These are phyloP conservation scores for Puccinia polysora DNA, from an alignment of 1,284 basidiomycete species.

Conservation along the genomic window DNA sequence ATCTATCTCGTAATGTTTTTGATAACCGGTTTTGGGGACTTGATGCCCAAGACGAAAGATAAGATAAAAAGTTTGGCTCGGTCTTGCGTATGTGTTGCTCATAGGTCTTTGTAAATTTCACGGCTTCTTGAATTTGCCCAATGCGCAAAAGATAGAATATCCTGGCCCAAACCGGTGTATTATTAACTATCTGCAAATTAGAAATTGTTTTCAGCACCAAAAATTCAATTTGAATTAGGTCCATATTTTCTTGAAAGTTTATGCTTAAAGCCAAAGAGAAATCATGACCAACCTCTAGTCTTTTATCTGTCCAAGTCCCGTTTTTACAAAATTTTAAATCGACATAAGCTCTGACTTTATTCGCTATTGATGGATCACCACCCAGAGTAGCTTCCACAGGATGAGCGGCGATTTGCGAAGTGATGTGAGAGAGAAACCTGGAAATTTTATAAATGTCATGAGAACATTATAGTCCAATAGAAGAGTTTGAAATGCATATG, in stretches of 20 bases:
- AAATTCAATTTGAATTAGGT: neutral
- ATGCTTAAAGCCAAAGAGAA: neutral
- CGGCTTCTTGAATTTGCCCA: conserved; percentile 74
- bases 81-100: conserved; percentile 71
- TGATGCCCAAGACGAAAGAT: conserved; percentile 81
- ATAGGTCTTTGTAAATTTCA: conserved; percentile 68
- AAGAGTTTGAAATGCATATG: conserved; percentile 17
- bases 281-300: conserved; percentile 71
- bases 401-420: conserved; percentile 74
- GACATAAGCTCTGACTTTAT: conserved; percentile 81
- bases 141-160: conserved; percentile 84
- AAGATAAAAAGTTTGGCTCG: conserved; percentile 76
- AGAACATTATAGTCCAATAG: neutral
- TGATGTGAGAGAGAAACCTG: conserved; percentile 74
- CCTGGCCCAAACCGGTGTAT: conserved; percentile 85
- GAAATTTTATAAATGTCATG: neutral
- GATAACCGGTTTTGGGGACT: conserved; percentile 73
- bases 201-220: conserved; percentile 11
- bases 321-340: conserved; percentile 67
- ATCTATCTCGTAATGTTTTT: conserved; percentile 73
- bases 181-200: conserved; percentile 64
- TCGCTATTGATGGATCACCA: conserved; percentile 81
- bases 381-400: conserved; percentile 83
- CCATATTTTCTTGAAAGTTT: neutral
- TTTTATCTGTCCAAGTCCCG: conserved; percentile 71